Evolutionary conservation across 2,329 filamentous ascomycete genomes (phyloP).

Genomic region (Fusarium equiseti): DNA sequence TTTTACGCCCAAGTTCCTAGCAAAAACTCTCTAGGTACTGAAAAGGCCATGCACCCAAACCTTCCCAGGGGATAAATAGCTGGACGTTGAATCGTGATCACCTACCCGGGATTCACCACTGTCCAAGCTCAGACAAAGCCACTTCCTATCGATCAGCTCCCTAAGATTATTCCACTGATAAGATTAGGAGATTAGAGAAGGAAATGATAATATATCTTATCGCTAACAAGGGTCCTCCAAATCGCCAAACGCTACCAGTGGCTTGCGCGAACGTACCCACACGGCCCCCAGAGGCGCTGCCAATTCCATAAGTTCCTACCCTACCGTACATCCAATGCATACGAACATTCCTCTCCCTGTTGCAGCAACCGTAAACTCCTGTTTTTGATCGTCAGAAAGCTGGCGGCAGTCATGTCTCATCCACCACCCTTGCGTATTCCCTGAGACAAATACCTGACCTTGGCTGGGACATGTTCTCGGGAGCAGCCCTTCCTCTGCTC

Average conservation of each 20-base stretch:
- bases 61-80: no score
- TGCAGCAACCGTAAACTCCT: accelerated
- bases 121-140: background rate
- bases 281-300: no score
- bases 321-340: background rate
- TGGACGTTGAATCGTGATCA: no score
- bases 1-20: no score
- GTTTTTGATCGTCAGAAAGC: accelerated
- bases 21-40: no score
- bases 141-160: background rate
- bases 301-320: background rate
- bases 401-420: background rate
- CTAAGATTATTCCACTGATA: no score
- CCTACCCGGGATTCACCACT: background rate
- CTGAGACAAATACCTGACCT: background rate
- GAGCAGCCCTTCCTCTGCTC: accelerated
- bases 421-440: accelerated
- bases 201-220: background rate
- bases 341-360: background rate
- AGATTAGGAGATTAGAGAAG: background rate
- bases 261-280: background rate
- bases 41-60: no score
- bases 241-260: background rate
- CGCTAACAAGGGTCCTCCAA: accelerated
- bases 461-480: background rate